A percentile compares a stretch with the other conserved stretches of the same genome.
Evolutionary conservation across 2,329 filamentous ascomycete genomes (phyloP).

Genomic region (Colletotrichum sidae): DNA sequence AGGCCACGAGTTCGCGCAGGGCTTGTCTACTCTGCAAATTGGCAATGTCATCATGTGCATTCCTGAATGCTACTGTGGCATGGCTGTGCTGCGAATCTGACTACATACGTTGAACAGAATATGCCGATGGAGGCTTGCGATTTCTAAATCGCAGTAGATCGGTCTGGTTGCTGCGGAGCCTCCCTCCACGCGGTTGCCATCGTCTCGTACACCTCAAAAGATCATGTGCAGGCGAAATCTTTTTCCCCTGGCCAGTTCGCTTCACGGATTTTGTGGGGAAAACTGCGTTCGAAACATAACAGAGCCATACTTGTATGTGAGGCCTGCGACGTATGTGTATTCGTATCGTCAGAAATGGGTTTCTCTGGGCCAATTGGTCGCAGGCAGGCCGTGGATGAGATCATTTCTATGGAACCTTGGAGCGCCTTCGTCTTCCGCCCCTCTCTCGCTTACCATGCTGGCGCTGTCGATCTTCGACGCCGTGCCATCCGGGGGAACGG

Average conservation of each 20-base stretch:
- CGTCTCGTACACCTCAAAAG: background rate
- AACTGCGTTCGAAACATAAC: slow-evolving; percentile 27
- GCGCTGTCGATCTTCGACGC: slow-evolving; percentile 30
- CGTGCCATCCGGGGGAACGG: slow-evolving; percentile 26
- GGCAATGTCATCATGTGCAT: slow-evolving; percentile 7
- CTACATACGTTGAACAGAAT: slow-evolving; percentile 7
- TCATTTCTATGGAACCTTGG: slow-evolving; percentile 32
- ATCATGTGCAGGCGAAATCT: too few species aligned
- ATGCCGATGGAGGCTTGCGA: too few species aligned
- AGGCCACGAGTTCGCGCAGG: slow-evolving; percentile 15
- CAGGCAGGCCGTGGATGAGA: slow-evolving; percentile 18
- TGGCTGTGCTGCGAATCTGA: background rate
- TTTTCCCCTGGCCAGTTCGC: background rate
- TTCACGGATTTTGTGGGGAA: slow-evolving; percentile 18
- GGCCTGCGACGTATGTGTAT: background rate
- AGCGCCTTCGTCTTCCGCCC: slow-evolving; percentile 11
- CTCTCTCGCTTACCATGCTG: slow-evolving; percentile 9
- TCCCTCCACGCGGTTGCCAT: slow-evolving; percentile 3
- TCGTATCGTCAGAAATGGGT: background rate
- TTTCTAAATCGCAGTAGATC: slow-evolving; percentile 4
- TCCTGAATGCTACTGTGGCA: background rate
- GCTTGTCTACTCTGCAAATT: background rate
- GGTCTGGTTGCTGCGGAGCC: background rate
- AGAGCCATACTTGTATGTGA: slow-evolving; percentile 1
- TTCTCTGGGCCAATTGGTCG: slow-evolving; percentile 12